Base-by-base conservation (phyloP, 2,329 filamentous ascomycete species). In the Pyrenochaeta sp. region DNA sequence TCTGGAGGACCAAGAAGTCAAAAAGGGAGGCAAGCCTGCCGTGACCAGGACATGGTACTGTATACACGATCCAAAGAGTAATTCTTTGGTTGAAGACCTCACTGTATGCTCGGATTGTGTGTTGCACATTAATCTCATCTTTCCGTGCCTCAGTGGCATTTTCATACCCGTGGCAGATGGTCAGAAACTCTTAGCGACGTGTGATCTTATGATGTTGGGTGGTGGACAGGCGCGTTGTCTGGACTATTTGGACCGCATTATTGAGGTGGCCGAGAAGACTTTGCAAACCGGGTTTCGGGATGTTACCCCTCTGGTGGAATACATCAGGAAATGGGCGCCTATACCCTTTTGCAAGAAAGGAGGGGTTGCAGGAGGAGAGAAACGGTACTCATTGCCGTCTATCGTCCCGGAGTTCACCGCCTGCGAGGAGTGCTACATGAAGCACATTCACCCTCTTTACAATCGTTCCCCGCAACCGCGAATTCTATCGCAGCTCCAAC, bases 81-180 rank as follows among this genome's bases (percentile, higher is more conserved):
- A 37, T 8, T 24, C 30, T 10, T 29, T 51, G 14, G 20, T 61
- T 4, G 55, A 61, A 24, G 55, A 60, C 17, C 19, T 59, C 11
- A 61, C 54, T 3, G 42, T 53, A n/a, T 60, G 56, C 36, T 56
- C 56, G 8, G 31, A 46, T 28, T 60, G 54, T 32, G 39, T 59
- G 8, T 29, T 27, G 9, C 48, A 50, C 17, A 22, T 59, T 18
- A 35, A 51, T 8, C 40, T 35, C 13, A 48, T 60, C 8, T 49
- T 49, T n/a, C 55, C 55, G 3, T 35, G 27, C 11, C 40, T 60
- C 7, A 41, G 32, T 3, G 41, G 38, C 15, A 44, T 57, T n/a
- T 60, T 60, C 39, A 14, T n/a, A 7, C 36, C 45, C 5, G 36
- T 48, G 10, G 44, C 37, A 3, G 22, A 42, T 13, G 55, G 55